A percentile compares a stretch with the other conserved stretches of the same genome.
Conservation (phyloP, 768 basidiomycete species). For the Mycena filopes region DNA sequence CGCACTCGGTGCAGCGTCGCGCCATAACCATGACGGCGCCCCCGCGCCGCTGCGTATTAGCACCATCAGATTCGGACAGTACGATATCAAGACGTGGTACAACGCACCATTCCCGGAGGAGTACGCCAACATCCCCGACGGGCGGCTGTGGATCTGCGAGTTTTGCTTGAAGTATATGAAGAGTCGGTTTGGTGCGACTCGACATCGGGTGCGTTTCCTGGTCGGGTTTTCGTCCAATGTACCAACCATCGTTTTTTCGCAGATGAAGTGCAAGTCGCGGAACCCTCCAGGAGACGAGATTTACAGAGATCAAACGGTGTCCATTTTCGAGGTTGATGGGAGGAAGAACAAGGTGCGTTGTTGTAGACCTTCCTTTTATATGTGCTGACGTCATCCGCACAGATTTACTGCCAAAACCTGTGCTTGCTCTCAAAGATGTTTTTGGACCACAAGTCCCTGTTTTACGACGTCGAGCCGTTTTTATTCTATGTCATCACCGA, state of each 20-base stretch:
- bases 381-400: slow-evolving; percentile 17
- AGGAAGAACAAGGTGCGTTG: slow-evolving; percentile 89
- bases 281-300: slow-evolving; percentile 99
- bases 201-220: slow-evolving; percentile 79
- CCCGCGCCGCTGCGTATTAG: slow-evolving; percentile 71
- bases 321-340: slow-evolving; percentile 98
- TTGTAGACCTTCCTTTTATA: slow-evolving; percentile 15
- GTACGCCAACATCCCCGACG: slow-evolving; percentile 91
- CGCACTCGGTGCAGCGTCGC: slow-evolving; percentile 37
- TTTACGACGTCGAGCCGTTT: slow-evolving; percentile 99
- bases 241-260: slow-evolving; percentile 4
- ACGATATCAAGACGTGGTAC: slow-evolving; percentile 98
- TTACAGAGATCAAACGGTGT: slow-evolving; percentile 88
- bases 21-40: slow-evolving; percentile 41
- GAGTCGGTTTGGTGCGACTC: slow-evolving; percentile 83
- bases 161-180: slow-evolving; percentile 99
- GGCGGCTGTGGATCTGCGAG: slow-evolving; percentile 95
- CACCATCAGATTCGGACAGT: slow-evolving; percentile 89
- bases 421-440: slow-evolving; percentile 99
- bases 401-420: slow-evolving; percentile 99
- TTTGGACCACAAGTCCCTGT: slow-evolving; percentile 97
- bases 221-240: neutral
- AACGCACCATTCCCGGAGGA: slow-evolving; percentile 99
- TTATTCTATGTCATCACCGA: slow-evolving; percentile 98
- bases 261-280: slow-evolving; percentile 95